A percentile compares a stretch with the other conserved stretches of the same genome.
Evolutionary conservation across 306 rosid species (phyloP).

Genomic region (Trichosanthes truncata): DNA sequence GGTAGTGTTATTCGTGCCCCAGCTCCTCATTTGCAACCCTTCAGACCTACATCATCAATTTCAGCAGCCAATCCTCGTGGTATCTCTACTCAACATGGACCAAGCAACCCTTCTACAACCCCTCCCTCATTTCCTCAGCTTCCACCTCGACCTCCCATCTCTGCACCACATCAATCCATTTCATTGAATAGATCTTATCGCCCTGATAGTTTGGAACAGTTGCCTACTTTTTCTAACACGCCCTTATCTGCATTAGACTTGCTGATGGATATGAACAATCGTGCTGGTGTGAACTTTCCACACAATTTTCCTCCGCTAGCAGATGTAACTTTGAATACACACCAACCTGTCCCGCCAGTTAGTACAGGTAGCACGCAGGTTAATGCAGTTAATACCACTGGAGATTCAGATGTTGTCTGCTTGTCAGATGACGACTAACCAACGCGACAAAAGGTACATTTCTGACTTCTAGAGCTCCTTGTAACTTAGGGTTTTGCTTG

Average conservation of each 20-base stretch:
- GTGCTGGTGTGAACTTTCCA: slow-evolving; percentile 20
- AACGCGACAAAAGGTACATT: background rate
- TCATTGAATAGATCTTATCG: slow-evolving; percentile 11
- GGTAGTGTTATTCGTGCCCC: slow-evolving; percentile 43
- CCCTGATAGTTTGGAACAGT: slow-evolving; percentile 16
- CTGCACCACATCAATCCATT: slow-evolving; percentile 18
- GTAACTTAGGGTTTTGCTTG: background rate
- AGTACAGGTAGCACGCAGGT: slow-evolving; percentile 9
- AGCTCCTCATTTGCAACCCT: slow-evolving; percentile 67
- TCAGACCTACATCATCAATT: slow-evolving; percentile 34
- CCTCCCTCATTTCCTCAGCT: slow-evolving; percentile 20
- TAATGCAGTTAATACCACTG: slow-evolving; percentile 16
- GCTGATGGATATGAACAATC: slow-evolving; percentile 18
- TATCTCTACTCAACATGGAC: slow-evolving; percentile 31
- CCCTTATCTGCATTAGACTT: slow-evolving; percentile 22
- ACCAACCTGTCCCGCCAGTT: slow-evolving; percentile 14
- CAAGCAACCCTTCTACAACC: slow-evolving; percentile 14
- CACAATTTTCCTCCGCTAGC: slow-evolving; percentile 12
- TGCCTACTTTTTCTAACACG: slow-evolving; percentile 12
- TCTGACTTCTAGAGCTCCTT: background rate
- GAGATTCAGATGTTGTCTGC: slow-evolving; percentile 40
- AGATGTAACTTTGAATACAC: slow-evolving; percentile 6
- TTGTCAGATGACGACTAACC: slow-evolving; percentile 79
- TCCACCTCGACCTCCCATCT: slow-evolving; percentile 15
- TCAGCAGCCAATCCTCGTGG: slow-evolving; percentile 11